Evolutionary conservation across 2,329 filamentous ascomycete species (phyloP), one percentile per base, ranked within the genome.

Genomic region (Nigrospora osmanthi): DNA sequence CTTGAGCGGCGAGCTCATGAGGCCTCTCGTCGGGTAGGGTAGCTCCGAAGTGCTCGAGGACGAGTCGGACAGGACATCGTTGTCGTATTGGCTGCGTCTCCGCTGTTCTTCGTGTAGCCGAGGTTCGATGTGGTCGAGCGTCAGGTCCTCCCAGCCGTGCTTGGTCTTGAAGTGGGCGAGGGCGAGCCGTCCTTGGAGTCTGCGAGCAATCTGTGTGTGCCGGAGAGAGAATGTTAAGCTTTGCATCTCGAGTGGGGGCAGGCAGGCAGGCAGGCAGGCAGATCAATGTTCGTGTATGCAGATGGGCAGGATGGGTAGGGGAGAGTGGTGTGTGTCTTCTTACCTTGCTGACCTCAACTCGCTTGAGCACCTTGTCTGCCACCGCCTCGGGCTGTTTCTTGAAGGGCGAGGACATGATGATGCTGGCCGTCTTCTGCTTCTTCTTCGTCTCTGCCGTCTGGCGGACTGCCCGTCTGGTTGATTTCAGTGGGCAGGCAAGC

Each of bases 111-210:
- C 80, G 61, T 91, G 85, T 51, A 91, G 72, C 62, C 84, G 86
- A 42, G 89, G 88, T 67, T 95, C 89, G 68, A 95, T 88, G 49
- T 76, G 83, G 62, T 89, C 87, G 59, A 94, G 80, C 51, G 85
- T 87, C 62, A 95, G 78, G 65, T 93, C 87, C 67, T 96, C 86
- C 83, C 89, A 94, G 63, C 90, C 90, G 70, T 95, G 86, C 68
- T 94, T 89, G 54, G 93, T 89, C 71, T 97, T 97, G 78, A 96
- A 93, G 67, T 94, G 93, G 62, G 93, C 93, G 52, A 97, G 81
- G 47, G 93, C 91, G 48, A 98, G 81, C 52, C 91, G 88, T 71
- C 95, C 89, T 70, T 97, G 89, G 45, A 98, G 75, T 59, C 86
- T 87, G 63, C 91, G 79, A 57, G 90, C 93, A 72, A 98, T 95